Evolutionary conservation across 140 eudicot species (phyloP), one percentile per base, ranked within the genome.

Genomic region (Artemisia princeps): DNA sequence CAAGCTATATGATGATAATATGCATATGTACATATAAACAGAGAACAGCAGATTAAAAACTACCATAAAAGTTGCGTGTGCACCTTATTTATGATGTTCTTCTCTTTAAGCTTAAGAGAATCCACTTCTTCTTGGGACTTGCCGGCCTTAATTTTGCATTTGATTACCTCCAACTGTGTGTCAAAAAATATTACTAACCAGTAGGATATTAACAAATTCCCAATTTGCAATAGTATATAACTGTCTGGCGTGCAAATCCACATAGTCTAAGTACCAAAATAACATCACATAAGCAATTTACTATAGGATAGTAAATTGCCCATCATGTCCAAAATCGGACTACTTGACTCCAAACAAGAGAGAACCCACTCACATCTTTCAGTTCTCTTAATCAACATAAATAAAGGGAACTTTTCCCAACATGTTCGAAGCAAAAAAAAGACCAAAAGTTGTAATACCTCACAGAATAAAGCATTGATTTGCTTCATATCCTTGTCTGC

Each of bases 401-500:
- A 13, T n/a, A 55, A 3, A 44, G 30, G 16, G 48, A 60, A 51
- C 54, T 23, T 46, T 65, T 19, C 28, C 9, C n/a, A 33, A 33
- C 42, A 33, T 33, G 14, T 46, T 4, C 15, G 2, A 3, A 28
- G 14, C 45, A 69, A 50, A 28, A 22, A 51, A 44, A 22, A 55
- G 14, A 22, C 17, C 71, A n/a, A 17, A 17, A 17, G 19, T 17
- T 17, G 67, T 15, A 75, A 65, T 72, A 90, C 95, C 97, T 91
- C 97, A 30, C 77, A 86, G 72, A 87, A 91, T 72, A 91, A 76
- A 74, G 95, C 91, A 76, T 85, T 91, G 55, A 87, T 76, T 71
- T 87, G 88, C 75, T 72, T 83, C 95, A 91, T 79, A 52, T 91
- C 96, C 83, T 81, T 77, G 64, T 91, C 97, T 42, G 80, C 85